phyloP scores from a whole-genome alignment of 805 yeast genomes.

The Danielia oregonensis region DNA sequence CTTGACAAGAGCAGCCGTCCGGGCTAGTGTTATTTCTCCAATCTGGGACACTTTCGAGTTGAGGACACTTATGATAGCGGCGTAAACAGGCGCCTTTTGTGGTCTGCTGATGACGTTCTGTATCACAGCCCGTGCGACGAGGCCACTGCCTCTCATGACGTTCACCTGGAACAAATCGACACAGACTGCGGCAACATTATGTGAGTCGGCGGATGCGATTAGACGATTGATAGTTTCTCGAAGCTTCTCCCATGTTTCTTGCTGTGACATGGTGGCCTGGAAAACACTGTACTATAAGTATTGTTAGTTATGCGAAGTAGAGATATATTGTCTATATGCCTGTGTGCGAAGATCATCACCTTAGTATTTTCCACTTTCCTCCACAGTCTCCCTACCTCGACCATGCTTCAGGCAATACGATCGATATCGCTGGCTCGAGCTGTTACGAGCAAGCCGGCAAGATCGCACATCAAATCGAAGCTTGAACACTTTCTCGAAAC shows the following conservation, averaged over 20 bases:
- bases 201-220: constrained; percentile 42
- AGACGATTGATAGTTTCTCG: constrained; percentile 45
- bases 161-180: constrained; percentile 54
- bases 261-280: constrained; percentile 41
- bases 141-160: constrained; percentile 56
- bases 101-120: constrained; percentile 44
- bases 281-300: too few species aligned
- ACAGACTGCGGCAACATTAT: constrained; percentile 47
- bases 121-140: constrained; percentile 56
- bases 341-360: neutral
- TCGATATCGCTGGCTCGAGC: too few species aligned
- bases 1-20: constrained; percentile 59
- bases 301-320: too few species aligned
- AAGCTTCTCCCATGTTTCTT: constrained; percentile 53
- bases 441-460: constrained; percentile 1
- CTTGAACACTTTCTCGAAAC: constrained; percentile 27
- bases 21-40: constrained; percentile 52
- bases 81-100: constrained; percentile 44
- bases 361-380: neutral
- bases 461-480: constrained; percentile 17
- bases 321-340: too few species aligned
- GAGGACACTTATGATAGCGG: constrained; percentile 55
- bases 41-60: constrained; percentile 67
- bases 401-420: constrained; percentile 42
- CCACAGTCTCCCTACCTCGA: neutral